phyloP scores from a whole-genome alignment of 768 basidiomycete species.

The Trametes gibbosa region DNA sequence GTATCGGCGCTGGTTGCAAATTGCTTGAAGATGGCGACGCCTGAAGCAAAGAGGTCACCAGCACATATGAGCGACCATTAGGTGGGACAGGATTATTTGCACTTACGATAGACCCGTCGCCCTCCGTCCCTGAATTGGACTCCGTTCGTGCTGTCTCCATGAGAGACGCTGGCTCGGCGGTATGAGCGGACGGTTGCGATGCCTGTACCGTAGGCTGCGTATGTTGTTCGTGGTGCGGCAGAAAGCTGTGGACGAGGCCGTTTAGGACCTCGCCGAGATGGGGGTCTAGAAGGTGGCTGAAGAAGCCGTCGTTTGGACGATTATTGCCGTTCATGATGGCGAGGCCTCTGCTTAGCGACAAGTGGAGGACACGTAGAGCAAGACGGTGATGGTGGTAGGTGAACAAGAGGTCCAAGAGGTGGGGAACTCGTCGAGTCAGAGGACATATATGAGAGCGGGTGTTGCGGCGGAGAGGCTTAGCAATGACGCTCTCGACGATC shows the following conservation, averaged over 20 bases:
- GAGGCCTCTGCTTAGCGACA: neutral
- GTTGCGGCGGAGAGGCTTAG: constrained; percentile 4
- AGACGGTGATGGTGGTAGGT: constrained; percentile 16
- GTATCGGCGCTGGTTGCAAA: neutral
- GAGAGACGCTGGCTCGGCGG: neutral
- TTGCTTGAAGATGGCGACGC: neutral
- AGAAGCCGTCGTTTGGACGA: constrained; percentile 8
- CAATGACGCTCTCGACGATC: neutral
- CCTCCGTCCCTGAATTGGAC: neutral
- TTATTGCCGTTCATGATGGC: constrained; percentile 22
- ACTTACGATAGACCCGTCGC: neutral
- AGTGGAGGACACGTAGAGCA: neutral
- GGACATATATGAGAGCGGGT: neutral
- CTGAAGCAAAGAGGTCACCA: neutral
- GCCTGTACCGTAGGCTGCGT: neutral
- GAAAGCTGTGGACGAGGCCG: constrained; percentile 8
- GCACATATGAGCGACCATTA: neutral
- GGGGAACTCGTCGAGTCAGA: neutral
- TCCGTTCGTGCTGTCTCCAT: neutral
- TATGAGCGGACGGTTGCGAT: neutral
- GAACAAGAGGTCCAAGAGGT: constrained; percentile 16
- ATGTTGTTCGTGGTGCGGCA: constrained; percentile 1
- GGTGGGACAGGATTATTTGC: neutral
- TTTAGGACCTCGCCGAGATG: constrained; percentile 9
- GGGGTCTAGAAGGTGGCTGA: constrained; percentile 15